Conservation (phyloP, 2,329 filamentous ascomycete genomes). For the Pseudovirgaria hyperparasitica region DNA sequence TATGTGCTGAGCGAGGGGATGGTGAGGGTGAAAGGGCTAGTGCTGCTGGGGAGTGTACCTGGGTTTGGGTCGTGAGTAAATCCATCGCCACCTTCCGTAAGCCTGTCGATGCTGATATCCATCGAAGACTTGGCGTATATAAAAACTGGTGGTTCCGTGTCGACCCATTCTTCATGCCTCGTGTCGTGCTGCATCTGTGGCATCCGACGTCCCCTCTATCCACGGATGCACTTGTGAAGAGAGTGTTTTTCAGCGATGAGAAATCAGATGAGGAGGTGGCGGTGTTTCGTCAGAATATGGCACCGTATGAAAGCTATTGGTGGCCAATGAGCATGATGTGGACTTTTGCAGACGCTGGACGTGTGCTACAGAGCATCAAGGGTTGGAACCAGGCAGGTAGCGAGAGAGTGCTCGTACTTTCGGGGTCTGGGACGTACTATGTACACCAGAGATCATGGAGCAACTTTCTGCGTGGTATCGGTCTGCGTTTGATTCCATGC, state of each 20-base stretch:
- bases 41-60: slow-evolving; percentile 35
- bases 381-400: slow-evolving; percentile 21
- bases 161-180: slow-evolving; percentile 35
- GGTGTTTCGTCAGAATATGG: slow-evolving; percentile 31
- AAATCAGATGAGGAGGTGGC: slow-evolving; percentile 29
- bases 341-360: slow-evolving; percentile 28
- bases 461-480: slow-evolving; percentile 29
- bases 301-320: slow-evolving; percentile 38
- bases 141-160: slow-evolving; percentile 33
- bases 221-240: slow-evolving; percentile 34
- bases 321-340: slow-evolving; percentile 40
- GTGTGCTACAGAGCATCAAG: slow-evolving; percentile 25
- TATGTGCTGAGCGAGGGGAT: slow-evolving; percentile 31
- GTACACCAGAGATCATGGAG: slow-evolving; percentile 15
- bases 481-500: slow-evolving; percentile 17
- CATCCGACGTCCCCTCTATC: slow-evolving; percentile 42
- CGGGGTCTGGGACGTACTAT: slow-evolving; percentile 15
- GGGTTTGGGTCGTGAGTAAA: slow-evolving; percentile 35
- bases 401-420: slow-evolving; percentile 14
- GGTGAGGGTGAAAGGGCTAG: slow-evolving; percentile 32
- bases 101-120: slow-evolving; percentile 1
- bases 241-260: slow-evolving; percentile 37
- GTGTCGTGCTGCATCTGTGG: slow-evolving; percentile 34
- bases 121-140: slow-evolving; percentile 25
- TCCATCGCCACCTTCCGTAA: neutral